Conservation (phyloP, 768 basidiomycete species). For the Pleurotus djamor region DNA sequence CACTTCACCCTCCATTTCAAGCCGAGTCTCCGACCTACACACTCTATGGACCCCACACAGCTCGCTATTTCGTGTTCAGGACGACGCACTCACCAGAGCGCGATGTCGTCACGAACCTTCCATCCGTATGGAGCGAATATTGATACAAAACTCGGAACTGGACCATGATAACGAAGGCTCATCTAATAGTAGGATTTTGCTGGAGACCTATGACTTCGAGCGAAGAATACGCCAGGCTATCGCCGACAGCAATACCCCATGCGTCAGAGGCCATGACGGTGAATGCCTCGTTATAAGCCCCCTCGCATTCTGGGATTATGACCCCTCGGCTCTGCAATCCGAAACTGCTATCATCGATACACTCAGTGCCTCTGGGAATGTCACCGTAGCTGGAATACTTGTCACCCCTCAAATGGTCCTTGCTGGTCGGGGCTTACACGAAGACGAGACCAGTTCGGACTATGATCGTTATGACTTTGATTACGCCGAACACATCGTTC, state of each 20-base stretch:
- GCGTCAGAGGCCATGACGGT: slow-evolving; percentile 50
- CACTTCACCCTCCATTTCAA: slow-evolving; percentile 14
- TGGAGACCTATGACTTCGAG: slow-evolving; percentile 66
- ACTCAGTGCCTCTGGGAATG: slow-evolving; percentile 48
- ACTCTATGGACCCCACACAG: slow-evolving; percentile 67
- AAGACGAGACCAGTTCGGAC: slow-evolving; percentile 39
- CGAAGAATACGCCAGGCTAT: slow-evolving; percentile 44
- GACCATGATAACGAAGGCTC: slow-evolving; percentile 46
- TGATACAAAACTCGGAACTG: slow-evolving; percentile 52
- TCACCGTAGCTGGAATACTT: slow-evolving; percentile 60
- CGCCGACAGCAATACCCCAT: slow-evolving; percentile 39
- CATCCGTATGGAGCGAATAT: slow-evolving; percentile 73
- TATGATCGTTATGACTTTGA: slow-evolving; percentile 33
- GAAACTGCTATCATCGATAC: slow-evolving; percentile 61
- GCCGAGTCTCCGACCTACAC: slow-evolving; percentile 45
- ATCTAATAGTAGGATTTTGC: slow-evolving; percentile 59
- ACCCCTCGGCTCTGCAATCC: slow-evolving; percentile 46
- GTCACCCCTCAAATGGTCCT: slow-evolving; percentile 76
- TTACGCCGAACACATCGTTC: slow-evolving; percentile 67
- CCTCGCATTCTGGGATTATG: slow-evolving; percentile 71
- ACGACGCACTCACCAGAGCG: slow-evolving; percentile 70
- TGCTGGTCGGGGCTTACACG: slow-evolving; percentile 60
- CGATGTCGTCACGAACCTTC: slow-evolving; percentile 69
- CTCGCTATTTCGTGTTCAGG: slow-evolving; percentile 57
- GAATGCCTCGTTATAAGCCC: slow-evolving; percentile 75